Conservation (phyloP, 805 yeast genomes). For the Pichia exigua region DNA sequence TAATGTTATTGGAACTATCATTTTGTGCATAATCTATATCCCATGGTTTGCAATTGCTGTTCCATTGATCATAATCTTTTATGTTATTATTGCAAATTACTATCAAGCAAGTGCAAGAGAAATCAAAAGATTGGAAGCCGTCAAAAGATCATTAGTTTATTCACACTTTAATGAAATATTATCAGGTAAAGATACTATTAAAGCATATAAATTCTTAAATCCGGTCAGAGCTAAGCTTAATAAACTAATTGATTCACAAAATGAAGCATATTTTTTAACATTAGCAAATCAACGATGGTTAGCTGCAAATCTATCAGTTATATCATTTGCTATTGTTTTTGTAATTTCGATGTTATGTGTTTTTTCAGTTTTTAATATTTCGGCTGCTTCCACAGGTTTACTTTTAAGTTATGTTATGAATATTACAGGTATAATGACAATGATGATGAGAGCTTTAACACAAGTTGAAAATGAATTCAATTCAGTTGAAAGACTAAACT, state of each 20-base stretch:
- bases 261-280: conserved; percentile 54
- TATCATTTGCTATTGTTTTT: conserved; percentile 37
- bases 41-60: conserved; percentile 72
- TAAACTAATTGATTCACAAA: conserved; percentile 48
- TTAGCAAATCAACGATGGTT: conserved; percentile 60
- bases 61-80: conserved; percentile 42
- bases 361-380: conserved; percentile 47
- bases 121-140: conserved; percentile 65
- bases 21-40: conserved; percentile 59
- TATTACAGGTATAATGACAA: conserved; percentile 47
- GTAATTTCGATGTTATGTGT: conserved; percentile 51
- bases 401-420: conserved; percentile 52
- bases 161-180: conserved; percentile 64
- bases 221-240: conserved; percentile 44
- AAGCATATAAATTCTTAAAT: conserved; percentile 39
- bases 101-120: conserved; percentile 72
- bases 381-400: conserved; percentile 57
- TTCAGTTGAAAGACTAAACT: conserved; percentile 65
- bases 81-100: conserved; percentile 41
- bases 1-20: conserved; percentile 53
- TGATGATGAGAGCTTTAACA: conserved; percentile 50
- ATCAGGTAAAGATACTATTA: conserved; percentile 57
- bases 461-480: conserved; percentile 76
- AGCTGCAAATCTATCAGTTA: conserved; percentile 43
- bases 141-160: conserved; percentile 63